phyloP scores from a whole-genome alignment of 1,284 basidiomycete genomes.

The Omphalotus olearius region DNA sequence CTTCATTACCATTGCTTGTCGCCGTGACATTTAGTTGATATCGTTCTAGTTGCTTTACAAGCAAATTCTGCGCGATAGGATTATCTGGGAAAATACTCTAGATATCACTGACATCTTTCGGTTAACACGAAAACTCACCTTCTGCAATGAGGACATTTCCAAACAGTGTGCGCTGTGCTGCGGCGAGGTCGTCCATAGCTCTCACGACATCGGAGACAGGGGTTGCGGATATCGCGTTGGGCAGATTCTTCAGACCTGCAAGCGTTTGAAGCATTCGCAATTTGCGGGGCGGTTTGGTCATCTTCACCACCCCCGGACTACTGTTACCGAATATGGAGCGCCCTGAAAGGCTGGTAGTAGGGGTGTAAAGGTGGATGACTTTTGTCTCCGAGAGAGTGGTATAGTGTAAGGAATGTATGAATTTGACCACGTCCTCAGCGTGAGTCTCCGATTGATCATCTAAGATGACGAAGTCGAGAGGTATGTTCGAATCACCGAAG shows the following conservation, averaged over 20 bases:
- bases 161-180: constrained; percentile 48
- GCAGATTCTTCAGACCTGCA: constrained; percentile 53
- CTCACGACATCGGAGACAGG: constrained; percentile 33
- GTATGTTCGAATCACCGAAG: constrained; percentile 26
- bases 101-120: not conserved
- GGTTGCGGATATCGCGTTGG: constrained; percentile 35
- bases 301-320: constrained; percentile 54
- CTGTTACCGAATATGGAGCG: constrained; percentile 45
- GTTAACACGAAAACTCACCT: constrained; percentile 33
- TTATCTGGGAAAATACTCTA: constrained; percentile 43
- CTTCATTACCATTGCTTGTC: constrained; percentile 65
- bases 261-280: constrained; percentile 57
- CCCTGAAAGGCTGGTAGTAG: constrained; percentile 52
- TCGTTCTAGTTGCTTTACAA: constrained; percentile 62
- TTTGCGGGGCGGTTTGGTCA: constrained; percentile 67
- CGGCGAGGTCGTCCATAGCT: constrained; percentile 40
- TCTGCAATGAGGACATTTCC: constrained; percentile 69
- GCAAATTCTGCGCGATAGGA: constrained; percentile 58
- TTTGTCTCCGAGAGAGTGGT: constrained; percentile 48
- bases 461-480: constrained; percentile 59
- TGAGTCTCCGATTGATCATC: constrained; percentile 60
- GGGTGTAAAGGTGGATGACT: constrained; percentile 67
- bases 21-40: constrained; percentile 55
- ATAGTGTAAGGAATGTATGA: constrained; percentile 37
- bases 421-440: constrained; percentile 48